Conservation (phyloP, 345 rosid species). For the Pistacia vera region DNA sequence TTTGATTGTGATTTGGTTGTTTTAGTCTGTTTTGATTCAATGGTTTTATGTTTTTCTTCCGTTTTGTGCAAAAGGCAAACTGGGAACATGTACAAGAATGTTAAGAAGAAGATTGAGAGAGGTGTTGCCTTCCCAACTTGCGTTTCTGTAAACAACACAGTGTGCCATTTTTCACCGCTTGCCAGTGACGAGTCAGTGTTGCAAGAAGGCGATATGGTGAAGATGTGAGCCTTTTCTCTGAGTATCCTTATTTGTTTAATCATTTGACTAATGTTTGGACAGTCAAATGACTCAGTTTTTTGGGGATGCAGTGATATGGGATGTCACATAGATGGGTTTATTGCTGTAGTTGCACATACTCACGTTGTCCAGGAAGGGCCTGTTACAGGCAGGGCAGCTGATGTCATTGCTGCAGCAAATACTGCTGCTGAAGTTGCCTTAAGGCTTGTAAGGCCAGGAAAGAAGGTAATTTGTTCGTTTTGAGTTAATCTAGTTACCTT, state of each 20-base stretch:
- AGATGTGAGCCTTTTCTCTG: conserved; percentile 57
- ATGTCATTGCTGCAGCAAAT: conserved; percentile 90
- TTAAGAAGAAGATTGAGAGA: conserved; percentile 85
- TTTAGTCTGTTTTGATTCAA: not conserved
- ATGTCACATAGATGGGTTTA: conserved; percentile 97
- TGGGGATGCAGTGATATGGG: conserved; percentile 78
- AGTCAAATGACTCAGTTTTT: conserved; percentile 2
- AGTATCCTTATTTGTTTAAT: not conserved
- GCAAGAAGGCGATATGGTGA: conserved; percentile 88
- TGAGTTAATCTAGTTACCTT: not conserved
- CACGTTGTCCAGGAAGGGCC: conserved; percentile 82
- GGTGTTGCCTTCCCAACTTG: conserved; percentile 98
- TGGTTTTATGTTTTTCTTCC: not conserved
- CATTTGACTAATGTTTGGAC: not conserved
- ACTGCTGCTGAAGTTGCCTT: conserved; percentile 98
- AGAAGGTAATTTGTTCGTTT: conserved; percentile 56
- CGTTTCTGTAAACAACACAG: conserved; percentile 82
- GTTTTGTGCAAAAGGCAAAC: conserved; percentile 57
- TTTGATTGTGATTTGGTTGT: too few species aligned
- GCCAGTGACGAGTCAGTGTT: conserved; percentile 73
- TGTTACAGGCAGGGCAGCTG: conserved; percentile 75
- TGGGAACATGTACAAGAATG: conserved; percentile 89
- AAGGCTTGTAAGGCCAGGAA: conserved; percentile 97
- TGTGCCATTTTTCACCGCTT: conserved; percentile 91
- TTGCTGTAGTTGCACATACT: conserved; percentile 90